A percentile compares a stretch with the other conserved stretches of the same genome.
Conservation (phyloP, 106 monocot genomes). For the Chionographis japonica region DNA sequence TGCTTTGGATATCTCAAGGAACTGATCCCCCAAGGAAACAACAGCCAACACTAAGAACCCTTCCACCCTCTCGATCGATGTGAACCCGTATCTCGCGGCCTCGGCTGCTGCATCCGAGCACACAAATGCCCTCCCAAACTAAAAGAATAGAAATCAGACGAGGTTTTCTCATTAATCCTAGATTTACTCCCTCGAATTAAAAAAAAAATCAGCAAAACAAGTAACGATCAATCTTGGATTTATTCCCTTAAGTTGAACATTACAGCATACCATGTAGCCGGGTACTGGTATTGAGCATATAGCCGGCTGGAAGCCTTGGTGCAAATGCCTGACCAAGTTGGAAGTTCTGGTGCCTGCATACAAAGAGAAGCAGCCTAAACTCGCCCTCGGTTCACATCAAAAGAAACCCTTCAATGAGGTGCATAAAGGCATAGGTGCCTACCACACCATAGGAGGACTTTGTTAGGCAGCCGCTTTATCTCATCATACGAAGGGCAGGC, state of each 20-base stretch:
- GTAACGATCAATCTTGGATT: no score
- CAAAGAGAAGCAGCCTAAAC: neutral
- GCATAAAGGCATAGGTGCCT: neutral
- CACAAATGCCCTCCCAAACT: slow-evolving; percentile 68
- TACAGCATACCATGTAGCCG: slow-evolving; percentile 60
- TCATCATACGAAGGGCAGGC: slow-evolving; percentile 47
- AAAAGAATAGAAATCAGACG: neutral
- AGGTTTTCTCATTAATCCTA: no score
- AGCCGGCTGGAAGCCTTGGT: slow-evolving; percentile 42
- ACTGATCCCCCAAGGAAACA: slow-evolving; percentile 45
- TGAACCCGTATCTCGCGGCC: slow-evolving; percentile 78
- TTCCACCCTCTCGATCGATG: slow-evolving; percentile 52
- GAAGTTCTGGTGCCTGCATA: slow-evolving; percentile 58
- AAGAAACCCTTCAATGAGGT: neutral
- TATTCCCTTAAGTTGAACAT: no score
- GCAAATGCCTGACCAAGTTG: slow-evolving; percentile 57
- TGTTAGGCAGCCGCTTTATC: slow-evolving; percentile 64
- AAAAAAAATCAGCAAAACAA: no score
- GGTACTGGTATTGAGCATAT: slow-evolving; percentile 60
- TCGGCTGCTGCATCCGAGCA: slow-evolving; percentile 73
- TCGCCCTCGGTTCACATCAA: no score
- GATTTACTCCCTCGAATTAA: no score
- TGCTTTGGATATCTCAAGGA: slow-evolving; percentile 27
- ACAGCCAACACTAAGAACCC: slow-evolving; percentile 64
- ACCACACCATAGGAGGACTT: slow-evolving; percentile 79